Base-by-base conservation (phyloP, 2,329 filamentous ascomycete genomes). In the Ilyonectria mors-panacis region DNA sequence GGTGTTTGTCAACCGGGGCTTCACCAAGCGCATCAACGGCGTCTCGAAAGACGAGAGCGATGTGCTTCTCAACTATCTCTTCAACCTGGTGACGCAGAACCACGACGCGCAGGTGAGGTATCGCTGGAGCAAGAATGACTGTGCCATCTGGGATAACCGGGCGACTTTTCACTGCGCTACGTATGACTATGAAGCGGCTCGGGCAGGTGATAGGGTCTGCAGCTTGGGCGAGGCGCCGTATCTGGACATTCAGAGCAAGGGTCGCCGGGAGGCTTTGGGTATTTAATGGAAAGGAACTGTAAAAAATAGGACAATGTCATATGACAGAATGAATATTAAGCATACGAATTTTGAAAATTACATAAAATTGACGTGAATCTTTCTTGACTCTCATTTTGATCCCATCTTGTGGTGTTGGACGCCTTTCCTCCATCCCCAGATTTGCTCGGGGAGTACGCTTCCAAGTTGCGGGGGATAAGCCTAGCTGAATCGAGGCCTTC, bases 121-220 rank as follows among this genome's bases (percentile, higher is more conserved):
- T 72, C 81, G 81, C 59, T 88, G 86, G 86, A 80, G 78, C 59
- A 80, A 83, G 73, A 87, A 88, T 63, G 86, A 88, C 70, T 74
- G 85, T 5, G 87, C 89, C 1, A 90, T 92, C 69, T 93, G 91
- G 91, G 90, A 93, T 74, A 92, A 92, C 73, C 79, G 85, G 57
- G 84, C 79, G 33, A 85, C 81, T 12, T 83, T 80, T 70, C 84
- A 86, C 67, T 83, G 85, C 42, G 89, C 88, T 0, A 92, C 88
- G 0, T 90, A 87, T 68, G 91, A 92, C 70, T 92, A 91, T 13
- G 81, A 72, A 5, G 82, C 80, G 7, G 81, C 81, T 1, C 75
- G 83, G 4, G 77, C 78, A n/a, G 83, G 83, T 4, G 80, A 84
- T 62, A 76, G 83, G 1, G 83, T 83, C 0, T 80, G 78, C 42